Evolutionary conservation across 768 basidiomycete genomes (phyloP), one percentile per base, ranked within the genome.

Genomic region (Glaciozyma antarctica): DNA sequence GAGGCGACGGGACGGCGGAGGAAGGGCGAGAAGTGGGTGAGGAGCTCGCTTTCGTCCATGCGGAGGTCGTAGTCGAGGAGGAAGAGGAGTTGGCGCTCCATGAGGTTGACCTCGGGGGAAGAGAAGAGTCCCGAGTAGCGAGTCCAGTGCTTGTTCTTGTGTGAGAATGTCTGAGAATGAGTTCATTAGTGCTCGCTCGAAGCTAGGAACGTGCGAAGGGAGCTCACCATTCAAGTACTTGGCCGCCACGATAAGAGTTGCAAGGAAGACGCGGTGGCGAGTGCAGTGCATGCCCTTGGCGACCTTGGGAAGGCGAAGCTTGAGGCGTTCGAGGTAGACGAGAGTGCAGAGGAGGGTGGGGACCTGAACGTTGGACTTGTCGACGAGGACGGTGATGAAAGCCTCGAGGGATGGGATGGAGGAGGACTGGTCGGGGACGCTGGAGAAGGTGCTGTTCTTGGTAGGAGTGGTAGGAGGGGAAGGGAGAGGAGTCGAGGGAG

Each of bases 101-200:
- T 98, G 69, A 93, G 81, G 77, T 93, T 97, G 77, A 97, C 77
- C 71, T 79, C 78, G 71, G 79, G 76, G 34, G 77, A 75, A 32
- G 77, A 85, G 79, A 90, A 93, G 68, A 88, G 78, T 45, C 80
- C 79, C 45, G 85, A 86, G 76, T 91, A 89, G 57, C 79, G 79
- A 63, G 86, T 83, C 95, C 95, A 99, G 80, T 95, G 88, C 76
- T 82, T 82, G 80, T 97, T 98, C 82, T 92, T 95, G 7, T 90
- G 90, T 52, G 87, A 87, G 73, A 74, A 69, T 74, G 72, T 58
- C 43, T 5, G 43, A 24, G 15, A 44, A 5, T 6, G 41, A 58
- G 43, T 41, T 32, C 8, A n/a, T 44, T n/a, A 58, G 41, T n/a
- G n/a, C 22, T 22, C 12, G 38, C 8, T 28, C 24, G 17, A 45